phyloP scores from a whole-genome alignment of 2,329 filamentous ascomycete genomes.

The Drechslerella stenobrocha region DNA sequence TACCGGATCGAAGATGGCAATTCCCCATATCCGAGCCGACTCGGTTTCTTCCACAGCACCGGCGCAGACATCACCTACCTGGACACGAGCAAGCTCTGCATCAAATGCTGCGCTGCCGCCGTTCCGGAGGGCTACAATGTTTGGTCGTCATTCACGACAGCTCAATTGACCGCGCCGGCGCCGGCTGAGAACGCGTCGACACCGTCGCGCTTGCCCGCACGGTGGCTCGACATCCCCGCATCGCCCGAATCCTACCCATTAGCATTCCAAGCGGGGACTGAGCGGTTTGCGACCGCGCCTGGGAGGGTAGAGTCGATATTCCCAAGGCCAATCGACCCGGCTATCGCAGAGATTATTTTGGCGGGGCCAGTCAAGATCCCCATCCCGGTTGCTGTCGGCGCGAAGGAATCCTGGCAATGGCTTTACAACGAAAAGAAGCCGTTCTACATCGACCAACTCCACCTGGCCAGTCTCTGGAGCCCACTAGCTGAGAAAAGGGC shows the following conservation, averaged over 20 bases:
- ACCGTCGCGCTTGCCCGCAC: not conserved
- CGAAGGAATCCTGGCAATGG: constrained; percentile 16
- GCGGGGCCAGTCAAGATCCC: constrained; percentile 9
- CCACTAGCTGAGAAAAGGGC: constrained; percentile 17
- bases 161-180: not conserved
- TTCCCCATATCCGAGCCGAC: constrained; percentile 12
- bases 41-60: constrained; percentile 11
- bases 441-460: constrained; percentile 19
- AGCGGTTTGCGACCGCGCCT: not conserved
- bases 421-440: constrained; percentile 8
- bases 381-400: constrained; percentile 2
- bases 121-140: constrained; percentile 8
- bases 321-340: not conserved
- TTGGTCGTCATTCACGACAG: constrained; percentile 5
- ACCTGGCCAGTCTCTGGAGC: constrained; percentile 4
- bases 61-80: constrained; percentile 13
- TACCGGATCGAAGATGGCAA: constrained; percentile 6
- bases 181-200: not conserved
- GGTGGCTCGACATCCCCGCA: constrained; percentile 8
- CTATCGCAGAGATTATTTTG: not conserved
- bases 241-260: constrained; percentile 9
- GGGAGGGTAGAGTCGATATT: constrained; percentile 3
- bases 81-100: constrained; percentile 17
- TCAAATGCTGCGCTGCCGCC: constrained; percentile 5
- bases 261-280: constrained; percentile 14